Base-by-base conservation (phyloP, 306 rosid genomes). In the Begonia fuchsioides region DNA sequence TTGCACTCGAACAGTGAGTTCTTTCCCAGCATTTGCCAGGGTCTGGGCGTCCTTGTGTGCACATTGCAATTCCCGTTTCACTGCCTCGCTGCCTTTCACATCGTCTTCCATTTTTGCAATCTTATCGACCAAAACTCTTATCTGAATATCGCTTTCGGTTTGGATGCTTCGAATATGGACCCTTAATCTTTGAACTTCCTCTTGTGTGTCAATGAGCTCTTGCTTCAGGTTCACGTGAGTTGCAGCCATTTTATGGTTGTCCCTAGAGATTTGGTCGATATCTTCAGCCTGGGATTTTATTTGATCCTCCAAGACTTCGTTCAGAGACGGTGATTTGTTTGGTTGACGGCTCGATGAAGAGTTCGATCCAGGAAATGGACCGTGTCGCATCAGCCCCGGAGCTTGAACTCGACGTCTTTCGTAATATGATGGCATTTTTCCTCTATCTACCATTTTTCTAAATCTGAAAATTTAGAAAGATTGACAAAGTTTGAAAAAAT, bases 141-240 rank as follows among this genome's bases (percentile, higher is more conserved):
- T 70, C 62, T 90, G 94, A 60, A 84, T 76, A 59, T 90, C 98
- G 26, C 77, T 75, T 53, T 85, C 95, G 7, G 94, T 81, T 59
- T 81, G 86, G 55, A 76, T 65, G 55, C 92, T 90, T 67, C 82
- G 72, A 57, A 79, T 90, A 60, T 85, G 92, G 18, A 77, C 81
- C 63, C 68, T 82, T 43, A 77, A 53, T 47, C 49, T 81, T 43
- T 76, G 79, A 26, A 65, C 67, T 61, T 90, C 95, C 64, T 75
- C 80, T 43, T 78, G 71, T 14, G 85, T 71, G 44, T 49, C 61
- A 3, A 75, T 61, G 57, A 84, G 85, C 13, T 82, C 85, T 50
- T 75, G 84, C 73, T 82, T 71, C 66, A 81, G 58, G 17, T 69
- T 70, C 54, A 73, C 72, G 26, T 81, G 92, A 47, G 71, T 57